Evolutionary conservation across 768 basidiomycete species (phyloP), one percentile per base, ranked within the genome.

Genomic region (Tubosaeta brunneosetosa): DNA sequence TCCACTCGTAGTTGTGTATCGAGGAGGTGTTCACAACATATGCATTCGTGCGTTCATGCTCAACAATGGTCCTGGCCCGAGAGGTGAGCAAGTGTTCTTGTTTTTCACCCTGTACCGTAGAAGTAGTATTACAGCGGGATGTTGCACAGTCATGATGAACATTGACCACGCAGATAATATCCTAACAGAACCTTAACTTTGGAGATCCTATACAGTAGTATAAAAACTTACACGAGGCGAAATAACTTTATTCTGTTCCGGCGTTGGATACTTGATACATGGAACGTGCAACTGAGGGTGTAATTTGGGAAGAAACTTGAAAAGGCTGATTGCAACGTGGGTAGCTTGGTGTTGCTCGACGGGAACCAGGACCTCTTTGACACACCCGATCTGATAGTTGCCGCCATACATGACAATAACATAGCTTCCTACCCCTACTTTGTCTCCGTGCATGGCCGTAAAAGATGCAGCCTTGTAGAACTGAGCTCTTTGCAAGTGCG

Each of bases 311-410:
- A 46, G 32, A 6, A 57, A 45, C 12, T 57, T 50, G 0, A 57
- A 2, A 12, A 51, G 3, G 29, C 26, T 51, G 2, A 57, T 14
- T 0, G 33, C 14, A 3, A 57, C 11, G 16, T 57, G 53, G 0
- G 49, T 41, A 11, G 33, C 46, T 4, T 22, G 1, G 8, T 2
- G 14, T 7, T 27, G 31, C 22, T 41, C 10, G 4, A 25, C 16
- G 2, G 53, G 47, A 17, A 49, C 46, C n/a, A 57, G 22, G 1
- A 57, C 45, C 4, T 55, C 53, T 3, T 0, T 26, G 8, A 57
- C 2, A 4, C 4, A 29, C 4, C 56, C 47, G 17, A 57, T 41
- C 2, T 1, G 31, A 42, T 48, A 31, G 3, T 8, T 14, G 1
- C 31, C 12, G 1, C 10, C 2, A 11, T 31, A 11, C 32, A 49